Conservation (phyloP, 2,329 filamentous ascomycete species). For the Cercospora sp. region DNA sequence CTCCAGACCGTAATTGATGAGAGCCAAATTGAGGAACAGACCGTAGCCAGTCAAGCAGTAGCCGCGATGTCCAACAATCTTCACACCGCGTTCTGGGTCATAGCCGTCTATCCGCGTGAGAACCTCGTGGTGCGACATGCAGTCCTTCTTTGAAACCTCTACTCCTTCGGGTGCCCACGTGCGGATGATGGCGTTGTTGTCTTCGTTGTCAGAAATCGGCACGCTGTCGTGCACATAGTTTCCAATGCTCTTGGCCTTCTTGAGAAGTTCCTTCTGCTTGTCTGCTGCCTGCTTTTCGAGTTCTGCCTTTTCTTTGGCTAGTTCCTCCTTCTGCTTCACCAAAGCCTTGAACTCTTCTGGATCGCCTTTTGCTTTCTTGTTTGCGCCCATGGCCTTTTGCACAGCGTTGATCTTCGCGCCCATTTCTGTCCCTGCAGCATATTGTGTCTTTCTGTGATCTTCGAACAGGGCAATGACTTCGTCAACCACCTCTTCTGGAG, state of each 20-base stretch:
- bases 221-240: slow-evolving; percentile 91
- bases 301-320: slow-evolving; percentile 80
- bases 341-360: slow-evolving; percentile 77
- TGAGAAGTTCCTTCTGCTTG: slow-evolving; percentile 72
- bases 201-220: slow-evolving; percentile 78
- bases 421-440: slow-evolving; percentile 68
- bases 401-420: slow-evolving; percentile 82
- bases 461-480: slow-evolving; percentile 85
- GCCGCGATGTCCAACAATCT: slow-evolving; percentile 90
- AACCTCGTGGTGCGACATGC: slow-evolving; percentile 92
- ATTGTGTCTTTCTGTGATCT: slow-evolving; percentile 68
- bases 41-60: slow-evolving; percentile 92
- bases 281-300: slow-evolving; percentile 71
- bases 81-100: slow-evolving; percentile 87
- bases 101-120: slow-evolving; percentile 85
- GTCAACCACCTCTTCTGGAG: slow-evolving; percentile 80
- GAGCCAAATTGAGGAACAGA: slow-evolving; percentile 85
- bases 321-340: slow-evolving; percentile 71
- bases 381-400: slow-evolving; percentile 85
- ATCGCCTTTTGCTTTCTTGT: slow-evolving; percentile 94
- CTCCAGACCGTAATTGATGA: slow-evolving; percentile 92
- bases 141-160: slow-evolving; percentile 70
- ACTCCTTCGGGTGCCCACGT: slow-evolving; percentile 79
- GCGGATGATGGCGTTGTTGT: slow-evolving; percentile 73
- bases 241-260: slow-evolving; percentile 80